Percentiles rank a stretch among this genome's conserved stretches.
phyloP scores from a whole-genome alignment of 768 basidiomycete genomes.

The Calocera cornea region DNA sequence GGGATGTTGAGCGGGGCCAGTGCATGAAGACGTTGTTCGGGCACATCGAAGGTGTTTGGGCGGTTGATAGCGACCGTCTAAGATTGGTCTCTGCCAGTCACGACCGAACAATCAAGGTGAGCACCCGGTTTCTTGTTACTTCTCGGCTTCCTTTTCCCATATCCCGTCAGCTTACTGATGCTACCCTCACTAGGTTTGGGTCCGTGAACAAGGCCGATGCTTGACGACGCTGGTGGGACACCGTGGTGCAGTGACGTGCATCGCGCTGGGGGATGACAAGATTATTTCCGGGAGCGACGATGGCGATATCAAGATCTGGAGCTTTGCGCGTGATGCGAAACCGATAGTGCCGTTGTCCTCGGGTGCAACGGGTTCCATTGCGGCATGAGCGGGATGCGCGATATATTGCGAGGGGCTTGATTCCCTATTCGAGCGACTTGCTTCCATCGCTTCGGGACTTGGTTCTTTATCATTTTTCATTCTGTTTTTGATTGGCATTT shows the following conservation, averaged over 20 bases:
- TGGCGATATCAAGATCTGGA: constrained; percentile 76
- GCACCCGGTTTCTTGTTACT: constrained; percentile 16
- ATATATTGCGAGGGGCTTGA: background rate
- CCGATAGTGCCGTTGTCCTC: background rate
- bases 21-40: constrained; percentile 78
- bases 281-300: constrained; percentile 96
- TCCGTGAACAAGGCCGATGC: constrained; percentile 74
- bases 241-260: constrained; percentile 81
- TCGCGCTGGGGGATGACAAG: constrained; percentile 85
- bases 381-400: background rate
- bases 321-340: constrained; percentile 23
- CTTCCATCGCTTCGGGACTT: background rate
- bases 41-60: constrained; percentile 98
- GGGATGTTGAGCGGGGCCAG: constrained; percentile 84
- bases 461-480: background rate
- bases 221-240: constrained; percentile 86
- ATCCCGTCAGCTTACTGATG: constrained; percentile 5
- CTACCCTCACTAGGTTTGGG: constrained; percentile 67
- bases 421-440: background rate
- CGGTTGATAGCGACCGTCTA: constrained; percentile 81
- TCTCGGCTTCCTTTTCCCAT: constrained; percentile 1
- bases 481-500: background rate
- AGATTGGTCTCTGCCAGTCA: constrained; percentile 87
- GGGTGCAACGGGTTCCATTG: background rate
- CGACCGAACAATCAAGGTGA: constrained; percentile 91